These are phyloP conservation scores for Pseudogymnoascus sp. DNA, from an alignment of 2,329 filamentous ascomycete genomes.

Conservation along the genomic window DNA sequence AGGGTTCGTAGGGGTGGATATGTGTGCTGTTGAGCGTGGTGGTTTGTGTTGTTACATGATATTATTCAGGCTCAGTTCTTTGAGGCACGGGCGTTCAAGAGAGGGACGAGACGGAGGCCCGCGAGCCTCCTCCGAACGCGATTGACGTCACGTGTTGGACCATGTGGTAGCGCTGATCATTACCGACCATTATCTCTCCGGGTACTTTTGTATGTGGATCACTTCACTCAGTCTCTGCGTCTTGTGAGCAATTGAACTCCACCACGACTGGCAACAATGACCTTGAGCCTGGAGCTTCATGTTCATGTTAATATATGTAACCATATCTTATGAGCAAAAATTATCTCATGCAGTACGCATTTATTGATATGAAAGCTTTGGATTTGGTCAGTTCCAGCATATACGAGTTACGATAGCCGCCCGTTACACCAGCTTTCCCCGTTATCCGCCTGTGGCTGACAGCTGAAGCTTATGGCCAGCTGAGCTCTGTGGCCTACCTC, in stretches of 20 bases:
- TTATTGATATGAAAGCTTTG: not conserved
- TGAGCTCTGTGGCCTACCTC: not conserved
- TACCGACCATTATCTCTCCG: not conserved
- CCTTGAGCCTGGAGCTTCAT: not conserved
- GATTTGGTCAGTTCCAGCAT: not conserved
- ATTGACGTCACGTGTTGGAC: conserved; percentile 1
- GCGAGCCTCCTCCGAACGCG: conserved; percentile 3
- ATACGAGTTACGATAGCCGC: not conserved
- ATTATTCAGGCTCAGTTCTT: conserved; percentile 8
- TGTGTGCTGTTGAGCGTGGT: not conserved
- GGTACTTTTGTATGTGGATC: conserved; percentile 5
- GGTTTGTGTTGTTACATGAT: conserved; percentile 8
- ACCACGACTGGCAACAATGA: not conserved
- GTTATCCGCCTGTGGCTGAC: not conserved
- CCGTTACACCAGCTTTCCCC: conserved; percentile 5
- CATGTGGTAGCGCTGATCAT: conserved; percentile 6
- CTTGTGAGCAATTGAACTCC: not conserved
- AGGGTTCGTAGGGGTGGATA: not conserved
- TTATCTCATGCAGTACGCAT: not conserved
- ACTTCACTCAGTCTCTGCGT: not conserved
- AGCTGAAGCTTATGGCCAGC: conserved; percentile 4
- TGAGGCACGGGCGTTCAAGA: conserved; percentile 3
- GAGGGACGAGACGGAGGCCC: conserved; percentile 5
- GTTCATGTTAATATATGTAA: conserved; percentile 4
- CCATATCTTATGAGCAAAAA: not conserved